phyloP scores from a whole-genome alignment of 345 rosid genomes.

The Trapa incisa region DNA sequence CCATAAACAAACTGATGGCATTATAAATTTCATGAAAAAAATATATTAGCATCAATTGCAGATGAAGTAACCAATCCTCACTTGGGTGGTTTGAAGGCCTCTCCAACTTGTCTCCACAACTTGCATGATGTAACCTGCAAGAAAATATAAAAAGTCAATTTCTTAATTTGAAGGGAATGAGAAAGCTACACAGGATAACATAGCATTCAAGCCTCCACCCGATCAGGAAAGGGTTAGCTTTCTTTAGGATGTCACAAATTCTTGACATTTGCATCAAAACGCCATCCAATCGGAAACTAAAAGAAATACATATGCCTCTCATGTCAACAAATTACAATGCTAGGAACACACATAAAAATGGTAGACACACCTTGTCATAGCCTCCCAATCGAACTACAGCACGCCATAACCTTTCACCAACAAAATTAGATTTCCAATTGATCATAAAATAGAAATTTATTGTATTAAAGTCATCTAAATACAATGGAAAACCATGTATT shows the following conservation, averaged over 20 bases:
- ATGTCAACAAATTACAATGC: background rate
- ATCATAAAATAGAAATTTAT: constrained; percentile 1
- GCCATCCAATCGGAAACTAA: background rate
- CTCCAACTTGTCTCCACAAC: constrained; percentile 78
- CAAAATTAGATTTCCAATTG: constrained; percentile 10
- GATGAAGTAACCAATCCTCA: constrained; percentile 20
- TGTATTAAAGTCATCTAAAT: background rate
- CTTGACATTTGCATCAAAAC: background rate
- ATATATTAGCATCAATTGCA: background rate
- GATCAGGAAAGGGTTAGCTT: too few relatives aligned
- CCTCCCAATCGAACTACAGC: constrained; percentile 61
- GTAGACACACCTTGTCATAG: constrained; percentile 43
- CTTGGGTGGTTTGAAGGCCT: constrained; percentile 76
- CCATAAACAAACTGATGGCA: background rate
- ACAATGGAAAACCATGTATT: background rate
- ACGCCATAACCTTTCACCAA: constrained; percentile 50
- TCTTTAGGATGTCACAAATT: background rate
- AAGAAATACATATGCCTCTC: background rate
- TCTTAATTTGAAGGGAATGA: background rate
- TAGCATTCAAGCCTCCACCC: too few relatives aligned
- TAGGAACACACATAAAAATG: background rate
- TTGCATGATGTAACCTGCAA: constrained; percentile 54
- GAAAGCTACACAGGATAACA: too few relatives aligned
- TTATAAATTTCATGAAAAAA: background rate
- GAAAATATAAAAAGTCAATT: background rate